Conservation (phyloP, 2,329 filamentous ascomycete genomes). For the Colletotrichum cereale region DNA sequence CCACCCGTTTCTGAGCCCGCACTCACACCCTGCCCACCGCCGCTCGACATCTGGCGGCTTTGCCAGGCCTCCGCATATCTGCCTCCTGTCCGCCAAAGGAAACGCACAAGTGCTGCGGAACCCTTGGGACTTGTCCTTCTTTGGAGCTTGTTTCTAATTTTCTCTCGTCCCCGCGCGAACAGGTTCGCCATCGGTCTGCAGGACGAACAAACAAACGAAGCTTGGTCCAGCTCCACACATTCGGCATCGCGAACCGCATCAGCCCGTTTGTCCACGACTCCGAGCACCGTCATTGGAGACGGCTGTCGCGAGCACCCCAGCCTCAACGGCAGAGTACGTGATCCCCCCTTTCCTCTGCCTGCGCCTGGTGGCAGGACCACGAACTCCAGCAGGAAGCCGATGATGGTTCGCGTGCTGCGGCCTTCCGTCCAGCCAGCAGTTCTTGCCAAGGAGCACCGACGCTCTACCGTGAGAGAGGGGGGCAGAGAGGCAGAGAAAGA, state of each 20-base stretch:
- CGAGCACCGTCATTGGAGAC: constrained; percentile 35
- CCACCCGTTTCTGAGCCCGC: constrained; percentile 20
- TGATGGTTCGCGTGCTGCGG: constrained; percentile 31
- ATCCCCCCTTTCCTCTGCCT: constrained; percentile 32
- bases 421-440: constrained; percentile 31
- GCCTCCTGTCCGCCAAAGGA: constrained; percentile 20
- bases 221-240: constrained; percentile 30
- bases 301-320: constrained; percentile 15
- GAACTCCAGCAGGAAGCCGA: constrained; percentile 40
- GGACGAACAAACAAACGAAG: constrained; percentile 39
- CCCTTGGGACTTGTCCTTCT: constrained; percentile 22
- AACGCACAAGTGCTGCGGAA: constrained; percentile 27
- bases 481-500: neutral
- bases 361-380: constrained; percentile 21
- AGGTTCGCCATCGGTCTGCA: constrained; percentile 35
- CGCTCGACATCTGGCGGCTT: constrained; percentile 4
- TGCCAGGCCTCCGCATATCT: constrained; percentile 25
- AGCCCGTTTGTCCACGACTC: constrained; percentile 33
- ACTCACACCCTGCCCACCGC: constrained; percentile 18
- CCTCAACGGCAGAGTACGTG: constrained; percentile 41
- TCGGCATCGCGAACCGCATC: constrained; percentile 34
- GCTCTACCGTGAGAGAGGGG: neutral
- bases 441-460: constrained; percentile 26
- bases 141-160: constrained; percentile 38
- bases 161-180: constrained; percentile 37